Conservation (phyloP, 2,329 filamentous ascomycete species). For the Trichophyton simii region DNA sequence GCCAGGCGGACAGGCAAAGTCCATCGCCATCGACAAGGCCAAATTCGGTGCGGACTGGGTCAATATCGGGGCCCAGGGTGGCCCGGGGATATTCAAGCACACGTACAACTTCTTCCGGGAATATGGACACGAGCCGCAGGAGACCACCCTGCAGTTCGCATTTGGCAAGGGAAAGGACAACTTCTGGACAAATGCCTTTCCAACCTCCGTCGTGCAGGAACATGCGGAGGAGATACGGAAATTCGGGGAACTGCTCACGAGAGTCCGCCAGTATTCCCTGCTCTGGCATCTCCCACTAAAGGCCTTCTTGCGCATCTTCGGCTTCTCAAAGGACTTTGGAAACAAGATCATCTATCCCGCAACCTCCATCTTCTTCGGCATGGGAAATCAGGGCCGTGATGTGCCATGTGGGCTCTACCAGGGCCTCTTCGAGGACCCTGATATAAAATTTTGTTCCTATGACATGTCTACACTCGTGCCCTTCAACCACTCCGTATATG, state of each 20-base stretch:
- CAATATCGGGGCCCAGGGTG: slow-evolving; percentile 51
- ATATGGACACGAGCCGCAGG: slow-evolving; percentile 45
- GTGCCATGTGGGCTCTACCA: slow-evolving; percentile 57
- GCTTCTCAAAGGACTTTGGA: slow-evolving; percentile 57
- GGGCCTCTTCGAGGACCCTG: slow-evolving; percentile 45
- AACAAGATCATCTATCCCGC: slow-evolving; percentile 60
- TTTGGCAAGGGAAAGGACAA: slow-evolving; percentile 46
- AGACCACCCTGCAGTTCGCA: slow-evolving; percentile 47
- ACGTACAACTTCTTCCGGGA: slow-evolving; percentile 49
- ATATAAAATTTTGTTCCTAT: slow-evolving; percentile 49
- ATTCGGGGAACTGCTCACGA: slow-evolving; percentile 42
- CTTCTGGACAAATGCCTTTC: slow-evolving; percentile 52
- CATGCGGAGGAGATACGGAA: slow-evolving; percentile 44
- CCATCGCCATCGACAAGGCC: slow-evolving; percentile 43
- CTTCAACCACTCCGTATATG: slow-evolving; percentile 46
- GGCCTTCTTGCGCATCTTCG: slow-evolving; percentile 52
- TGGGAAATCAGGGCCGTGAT: slow-evolving; percentile 60
- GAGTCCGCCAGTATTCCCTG: slow-evolving; percentile 44
- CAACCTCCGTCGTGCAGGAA: slow-evolving; percentile 43
- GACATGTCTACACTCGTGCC: slow-evolving; percentile 43
- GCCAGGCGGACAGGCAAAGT: slow-evolving; percentile 50
- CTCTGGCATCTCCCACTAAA: slow-evolving; percentile 49
- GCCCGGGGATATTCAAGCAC: slow-evolving; percentile 49
- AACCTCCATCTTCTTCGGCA: slow-evolving; percentile 60
- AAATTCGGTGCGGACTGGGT: slow-evolving; percentile 48